Conservation (phyloP, 257 asterid genomes). For the Ilex asprella region DNA sequence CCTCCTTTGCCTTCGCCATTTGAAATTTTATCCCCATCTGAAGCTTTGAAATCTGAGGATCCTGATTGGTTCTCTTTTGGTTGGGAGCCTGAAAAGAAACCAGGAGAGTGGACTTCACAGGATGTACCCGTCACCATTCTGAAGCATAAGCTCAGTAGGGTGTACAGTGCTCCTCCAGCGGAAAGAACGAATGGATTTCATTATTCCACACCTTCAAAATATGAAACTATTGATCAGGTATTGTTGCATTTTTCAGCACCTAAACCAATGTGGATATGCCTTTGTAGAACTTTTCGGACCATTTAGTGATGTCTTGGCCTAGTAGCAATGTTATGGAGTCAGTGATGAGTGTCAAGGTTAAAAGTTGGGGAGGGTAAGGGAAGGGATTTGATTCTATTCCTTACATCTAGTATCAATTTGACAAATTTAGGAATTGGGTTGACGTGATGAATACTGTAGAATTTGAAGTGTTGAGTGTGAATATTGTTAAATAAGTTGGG, state of each 20-base stretch:
- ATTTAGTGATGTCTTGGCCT: no score
- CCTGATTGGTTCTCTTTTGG: conserved; percentile 63
- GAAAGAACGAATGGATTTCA: conserved; percentile 43
- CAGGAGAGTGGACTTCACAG: conserved; percentile 60
- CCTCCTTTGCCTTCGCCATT: conserved; percentile 65
- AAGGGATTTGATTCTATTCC: no score
- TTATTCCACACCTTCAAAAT: conserved; percentile 56
- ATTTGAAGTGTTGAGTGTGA: no score
- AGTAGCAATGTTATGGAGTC: no score
- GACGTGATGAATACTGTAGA: no score
- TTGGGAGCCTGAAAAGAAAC: conserved; percentile 61
- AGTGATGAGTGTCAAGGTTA: no score
- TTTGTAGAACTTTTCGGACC: no score
- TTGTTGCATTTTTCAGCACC: not conserved
- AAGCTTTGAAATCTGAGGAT: conserved; percentile 55
- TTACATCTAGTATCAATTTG: no score
- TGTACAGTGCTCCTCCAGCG: conserved; percentile 51
- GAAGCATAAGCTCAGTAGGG: conserved; percentile 69
- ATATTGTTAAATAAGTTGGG: no score
- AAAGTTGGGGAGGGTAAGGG: no score
- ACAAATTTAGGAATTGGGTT: no score
- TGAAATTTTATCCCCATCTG: conserved; percentile 55
- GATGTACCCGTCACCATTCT: conserved; percentile 62
- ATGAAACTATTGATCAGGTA: conserved; percentile 74
- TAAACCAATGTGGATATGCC: no score